Conservation (phyloP, 306 rosid genomes). For the Ochetophila trinervis region DNA sequence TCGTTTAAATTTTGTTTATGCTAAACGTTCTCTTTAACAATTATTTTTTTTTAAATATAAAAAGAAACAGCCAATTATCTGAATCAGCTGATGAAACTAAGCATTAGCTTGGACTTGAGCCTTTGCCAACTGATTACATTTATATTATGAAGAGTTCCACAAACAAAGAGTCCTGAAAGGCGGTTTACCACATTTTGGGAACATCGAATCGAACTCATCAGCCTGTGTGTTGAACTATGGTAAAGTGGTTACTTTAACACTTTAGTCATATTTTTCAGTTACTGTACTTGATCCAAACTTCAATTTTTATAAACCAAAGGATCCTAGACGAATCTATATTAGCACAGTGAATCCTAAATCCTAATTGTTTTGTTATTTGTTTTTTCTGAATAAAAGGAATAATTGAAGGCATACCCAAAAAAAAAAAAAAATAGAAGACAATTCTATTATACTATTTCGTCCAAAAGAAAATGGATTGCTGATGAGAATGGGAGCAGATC, state of each 20-base stretch:
- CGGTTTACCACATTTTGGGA: conserved; percentile 16
- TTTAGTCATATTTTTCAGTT: background rate
- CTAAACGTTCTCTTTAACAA: background rate
- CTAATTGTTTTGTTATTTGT: background rate
- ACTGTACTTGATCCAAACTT: background rate
- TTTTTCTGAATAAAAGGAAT: conserved; percentile 1
- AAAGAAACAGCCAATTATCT: background rate
- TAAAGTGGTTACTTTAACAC: conserved; percentile 3
- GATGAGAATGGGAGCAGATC: conserved; percentile 44
- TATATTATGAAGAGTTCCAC: conserved; percentile 17
- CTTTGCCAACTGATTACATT: conserved; percentile 17
- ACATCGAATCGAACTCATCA: conserved; percentile 16
- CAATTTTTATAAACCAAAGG: too few species aligned
- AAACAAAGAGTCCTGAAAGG: conserved; percentile 11
- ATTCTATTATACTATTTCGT: conserved; percentile 31
- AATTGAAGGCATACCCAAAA: conserved; percentile 30
- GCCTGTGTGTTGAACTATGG: conserved; percentile 29
- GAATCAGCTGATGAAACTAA: conserved; percentile 16
- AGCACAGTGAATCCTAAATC: too few species aligned
- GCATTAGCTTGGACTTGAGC: conserved; percentile 14
- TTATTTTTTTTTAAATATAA: background rate
- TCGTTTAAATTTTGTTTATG: background rate
- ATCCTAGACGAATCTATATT: too few species aligned
- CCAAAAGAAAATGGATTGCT: conserved; percentile 42
- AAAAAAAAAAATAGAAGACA: conserved; percentile 25